Evolutionary conservation across 2,329 filamentous ascomycete species (phyloP).

Genomic region (Plectosphaerella sp.): DNA sequence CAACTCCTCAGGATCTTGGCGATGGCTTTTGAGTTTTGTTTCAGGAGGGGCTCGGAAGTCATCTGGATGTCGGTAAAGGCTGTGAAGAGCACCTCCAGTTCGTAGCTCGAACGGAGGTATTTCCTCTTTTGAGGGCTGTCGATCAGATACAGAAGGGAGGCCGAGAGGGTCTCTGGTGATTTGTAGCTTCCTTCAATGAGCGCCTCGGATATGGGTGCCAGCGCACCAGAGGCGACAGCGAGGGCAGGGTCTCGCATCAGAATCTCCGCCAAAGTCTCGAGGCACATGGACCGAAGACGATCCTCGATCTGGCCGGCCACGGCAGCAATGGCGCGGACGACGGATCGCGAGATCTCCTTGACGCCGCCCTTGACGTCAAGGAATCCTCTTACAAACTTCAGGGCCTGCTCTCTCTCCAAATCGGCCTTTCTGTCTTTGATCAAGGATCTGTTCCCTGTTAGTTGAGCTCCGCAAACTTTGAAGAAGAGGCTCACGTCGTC

Average conservation of each 20-base stretch:
- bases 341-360: constrained; percentile 77
- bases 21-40: constrained; percentile 89
- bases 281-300: constrained; percentile 80
- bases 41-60: constrained; percentile 59
- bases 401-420: constrained; percentile 90
- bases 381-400: constrained; percentile 95
- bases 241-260: constrained; percentile 80
- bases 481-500: constrained; percentile 50
- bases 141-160: constrained; percentile 83
- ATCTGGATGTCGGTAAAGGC: constrained; percentile 81
- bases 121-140: constrained; percentile 78
- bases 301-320: constrained; percentile 88
- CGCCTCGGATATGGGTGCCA: constrained; percentile 85
- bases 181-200: constrained; percentile 88
- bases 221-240: constrained; percentile 76
- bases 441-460: constrained; percentile 54
- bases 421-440: constrained; percentile 97
- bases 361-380: constrained; percentile 93
- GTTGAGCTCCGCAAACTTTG: not conserved
- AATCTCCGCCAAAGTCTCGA: constrained; percentile 90
- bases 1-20: constrained; percentile 87
- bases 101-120: constrained; percentile 82
- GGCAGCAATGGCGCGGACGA: constrained; percentile 85
- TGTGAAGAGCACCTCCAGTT: constrained; percentile 84
- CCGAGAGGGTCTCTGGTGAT: constrained; percentile 82